Conservation (phyloP, 2,329 filamentous ascomycete genomes). For the Cucurbitaria berberidis region DNA sequence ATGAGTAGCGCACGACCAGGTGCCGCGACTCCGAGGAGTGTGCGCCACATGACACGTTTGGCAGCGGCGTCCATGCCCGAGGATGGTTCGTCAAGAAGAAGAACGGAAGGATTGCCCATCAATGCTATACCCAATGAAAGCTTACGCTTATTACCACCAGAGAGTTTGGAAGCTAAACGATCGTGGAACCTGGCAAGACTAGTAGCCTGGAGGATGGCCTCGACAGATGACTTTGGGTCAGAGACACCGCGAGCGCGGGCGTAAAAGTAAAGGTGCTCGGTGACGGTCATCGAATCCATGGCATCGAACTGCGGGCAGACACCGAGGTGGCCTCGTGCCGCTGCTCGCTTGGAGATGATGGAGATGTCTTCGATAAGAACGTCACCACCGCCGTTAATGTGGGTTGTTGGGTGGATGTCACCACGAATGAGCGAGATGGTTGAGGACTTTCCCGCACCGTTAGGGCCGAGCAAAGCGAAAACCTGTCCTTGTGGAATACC, state of each 20-base stretch:
- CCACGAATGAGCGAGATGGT: slow-evolving; percentile 89
- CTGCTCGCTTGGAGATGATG: slow-evolving; percentile 72
- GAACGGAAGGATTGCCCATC: slow-evolving; percentile 87
- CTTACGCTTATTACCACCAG: slow-evolving; percentile 94
- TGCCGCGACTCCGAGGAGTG: slow-evolving; percentile 71
- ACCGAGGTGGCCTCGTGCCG: slow-evolving; percentile 78
- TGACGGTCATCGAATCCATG: slow-evolving; percentile 87
- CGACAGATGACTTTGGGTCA: slow-evolving; percentile 77
- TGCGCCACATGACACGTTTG: slow-evolving; percentile 93
- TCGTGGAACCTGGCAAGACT: slow-evolving; percentile 73
- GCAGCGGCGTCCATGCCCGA: slow-evolving; percentile 89
- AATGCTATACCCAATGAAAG: slow-evolving; percentile 86
- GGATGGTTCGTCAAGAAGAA: slow-evolving; percentile 87
- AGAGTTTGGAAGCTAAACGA: slow-evolving; percentile 79
- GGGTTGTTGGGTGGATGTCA: slow-evolving; percentile 74
- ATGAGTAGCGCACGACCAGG: slow-evolving; percentile 81
- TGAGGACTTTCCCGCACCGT: slow-evolving; percentile 89
- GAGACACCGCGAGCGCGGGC: slow-evolving; percentile 80
- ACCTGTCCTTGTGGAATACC: slow-evolving; percentile 80
- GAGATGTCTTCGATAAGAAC: slow-evolving; percentile 80
- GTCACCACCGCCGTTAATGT: slow-evolving; percentile 68
- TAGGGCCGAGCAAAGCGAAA: slow-evolving; percentile 87
- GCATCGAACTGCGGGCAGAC: slow-evolving; percentile 82
- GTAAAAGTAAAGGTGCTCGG: slow-evolving; percentile 87
- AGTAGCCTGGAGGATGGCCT: slow-evolving; percentile 78